A percentile compares a stretch with the other conserved stretches of the same genome.
These are phyloP conservation scores for Suillus fuscotomentosus DNA, from an alignment of 768 basidiomycete genomes.

Conservation along the genomic window DNA sequence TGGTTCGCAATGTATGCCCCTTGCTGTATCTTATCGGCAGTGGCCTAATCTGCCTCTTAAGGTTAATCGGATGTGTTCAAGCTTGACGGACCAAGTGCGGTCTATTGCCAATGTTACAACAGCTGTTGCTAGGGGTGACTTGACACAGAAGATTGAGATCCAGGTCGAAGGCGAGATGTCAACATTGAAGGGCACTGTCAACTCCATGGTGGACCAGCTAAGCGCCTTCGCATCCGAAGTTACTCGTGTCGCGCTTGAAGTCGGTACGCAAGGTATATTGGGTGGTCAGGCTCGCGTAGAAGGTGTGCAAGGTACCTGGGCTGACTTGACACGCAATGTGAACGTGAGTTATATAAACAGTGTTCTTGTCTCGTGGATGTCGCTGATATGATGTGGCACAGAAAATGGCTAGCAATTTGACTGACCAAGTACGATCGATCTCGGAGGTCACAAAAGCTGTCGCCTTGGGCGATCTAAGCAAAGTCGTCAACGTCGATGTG, in stretches of 20 bases:
- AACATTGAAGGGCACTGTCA: slow-evolving; percentile 80
- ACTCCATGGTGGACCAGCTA: slow-evolving; percentile 93
- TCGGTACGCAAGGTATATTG: slow-evolving; percentile 87
- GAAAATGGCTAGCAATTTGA: slow-evolving; percentile 88
- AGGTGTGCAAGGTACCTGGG: slow-evolving; percentile 93
- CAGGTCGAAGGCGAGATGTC: slow-evolving; percentile 87
- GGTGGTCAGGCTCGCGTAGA: slow-evolving; percentile 90
- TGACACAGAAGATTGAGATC: slow-evolving; percentile 92
- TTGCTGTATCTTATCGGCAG: background rate
- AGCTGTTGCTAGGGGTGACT: slow-evolving; percentile 86
- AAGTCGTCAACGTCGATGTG: slow-evolving; percentile 88
- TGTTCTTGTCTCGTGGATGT: background rate
- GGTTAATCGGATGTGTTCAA: slow-evolving; percentile 83
- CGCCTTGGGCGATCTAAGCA: slow-evolving; percentile 79
- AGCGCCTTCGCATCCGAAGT: slow-evolving; percentile 85
- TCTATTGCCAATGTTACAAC: slow-evolving; percentile 85
- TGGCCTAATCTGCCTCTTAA: slow-evolving; percentile 19
- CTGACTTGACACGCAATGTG: slow-evolving; percentile 84
- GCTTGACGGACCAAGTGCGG: slow-evolving; percentile 77
- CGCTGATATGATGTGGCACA: slow-evolving; percentile 23
- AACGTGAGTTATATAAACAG: slow-evolving; percentile 50
- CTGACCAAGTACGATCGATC: slow-evolving; percentile 87
- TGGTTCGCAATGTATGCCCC: slow-evolving; percentile 65
- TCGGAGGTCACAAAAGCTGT: slow-evolving; percentile 81
- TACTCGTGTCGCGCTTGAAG: slow-evolving; percentile 81